phyloP scores from a whole-genome alignment of 139 green algal species.

The Chlorella sorokiniana region DNA sequence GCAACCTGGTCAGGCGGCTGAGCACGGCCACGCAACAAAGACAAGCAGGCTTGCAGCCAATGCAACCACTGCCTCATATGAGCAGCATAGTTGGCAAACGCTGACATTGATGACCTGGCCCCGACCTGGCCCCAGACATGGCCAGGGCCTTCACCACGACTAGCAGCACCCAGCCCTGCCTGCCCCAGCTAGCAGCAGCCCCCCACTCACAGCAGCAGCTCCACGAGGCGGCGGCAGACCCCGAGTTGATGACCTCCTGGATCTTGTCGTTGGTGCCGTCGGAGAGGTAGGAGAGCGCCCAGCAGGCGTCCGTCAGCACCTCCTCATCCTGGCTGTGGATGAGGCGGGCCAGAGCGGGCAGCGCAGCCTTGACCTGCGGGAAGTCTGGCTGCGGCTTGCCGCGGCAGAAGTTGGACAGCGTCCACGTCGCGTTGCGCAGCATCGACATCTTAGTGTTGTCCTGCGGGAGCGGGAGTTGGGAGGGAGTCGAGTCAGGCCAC shows the following conservation, averaged over 20 bases:
- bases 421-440: slow-evolving; percentile 99
- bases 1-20: no score
- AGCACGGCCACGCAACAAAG: not conserved
- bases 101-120: no score
- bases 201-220: slow-evolving; percentile 82
- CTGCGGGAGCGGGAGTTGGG: slow-evolving; percentile 36
- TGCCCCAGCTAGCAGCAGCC: not conserved
- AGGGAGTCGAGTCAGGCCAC: not conserved
- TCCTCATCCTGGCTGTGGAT: slow-evolving; percentile 96
- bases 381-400: slow-evolving; percentile 86
- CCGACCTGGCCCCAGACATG: no score
- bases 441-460: slow-evolving; percentile 95
- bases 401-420: slow-evolving; percentile 99
- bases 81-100: not conserved
- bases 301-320: slow-evolving; percentile 99
- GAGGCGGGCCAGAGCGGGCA: slow-evolving; percentile 91
- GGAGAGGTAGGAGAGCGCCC: slow-evolving; percentile 97
- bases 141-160: no score
- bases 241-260: slow-evolving; percentile 95
- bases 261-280: slow-evolving; percentile 99
- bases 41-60: not conserved
- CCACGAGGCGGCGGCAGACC: slow-evolving; percentile 90
- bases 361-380: slow-evolving; percentile 77
- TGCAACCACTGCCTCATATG: not conserved
- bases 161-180: not conserved